Evolutionary conservation across 2,329 filamentous ascomycete species (phyloP), one percentile per base, ranked within the genome.

Genomic region (Tothia fuscella): DNA sequence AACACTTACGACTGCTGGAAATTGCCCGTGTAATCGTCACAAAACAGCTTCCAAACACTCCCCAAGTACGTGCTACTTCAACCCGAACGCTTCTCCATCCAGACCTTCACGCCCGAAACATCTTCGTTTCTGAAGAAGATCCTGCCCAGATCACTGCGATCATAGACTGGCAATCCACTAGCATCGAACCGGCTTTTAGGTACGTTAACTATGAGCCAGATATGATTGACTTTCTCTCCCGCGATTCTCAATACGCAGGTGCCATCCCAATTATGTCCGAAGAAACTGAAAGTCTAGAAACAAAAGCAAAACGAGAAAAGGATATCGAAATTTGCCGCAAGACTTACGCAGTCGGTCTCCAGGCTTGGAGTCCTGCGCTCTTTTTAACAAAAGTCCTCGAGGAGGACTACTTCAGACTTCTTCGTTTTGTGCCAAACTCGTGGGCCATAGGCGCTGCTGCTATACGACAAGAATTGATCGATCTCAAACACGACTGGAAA

Each of bases 381-480:
- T 35, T 16, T 16, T 16, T 16, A 3, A 28, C 38, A 17, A 33
- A 20, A 28, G 14, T n/a, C 17, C 4, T 12, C 16, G 38, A 41
- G 16, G 26, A 41, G 2, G 46, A 47, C 32, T 40, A 59, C 6
- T 55, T 57, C 40, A 50, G 54, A 37, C 49, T 56, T 30, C 59
- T 60, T 43, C 51, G 54, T 9, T 57, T 56, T 47, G 50, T 46
- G 20, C 51, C 55, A 21, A 53, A 49, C 21, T 50, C 53, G 22
- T 60, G 56, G 52, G 49, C 49, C 43, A 51, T 56, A 14, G 49
- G 51, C 20, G 48, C 49, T 6, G 34, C 48, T 2, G 51, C 57
- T 21, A 5, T 59, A 14, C 52, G 49, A 26, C 53, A 60, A 30
- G 51, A 58, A 28, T 42, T 59, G n/a, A 46, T 59, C 13, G 54